Evolutionary conservation across 2,329 filamentous ascomycete species (phyloP).

Genomic region (Aspergillus amoenus): DNA sequence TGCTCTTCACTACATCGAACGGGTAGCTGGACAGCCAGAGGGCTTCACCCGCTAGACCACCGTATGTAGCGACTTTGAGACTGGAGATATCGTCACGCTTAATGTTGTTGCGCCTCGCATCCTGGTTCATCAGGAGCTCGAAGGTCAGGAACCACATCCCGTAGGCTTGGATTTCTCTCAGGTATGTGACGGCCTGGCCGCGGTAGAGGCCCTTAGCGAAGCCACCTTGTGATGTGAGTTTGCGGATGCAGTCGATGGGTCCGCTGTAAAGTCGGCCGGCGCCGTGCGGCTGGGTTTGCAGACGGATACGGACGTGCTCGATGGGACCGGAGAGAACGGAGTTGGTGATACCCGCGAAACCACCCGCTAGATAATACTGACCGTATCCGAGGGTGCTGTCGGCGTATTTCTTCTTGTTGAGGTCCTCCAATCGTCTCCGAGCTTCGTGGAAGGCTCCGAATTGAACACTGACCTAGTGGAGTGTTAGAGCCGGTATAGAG

Average conservation of each 20-base stretch:
- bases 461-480: constrained; percentile 72
- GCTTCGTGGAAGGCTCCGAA: constrained; percentile 96
- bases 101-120: constrained; percentile 74
- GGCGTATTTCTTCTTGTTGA: constrained; percentile 56
- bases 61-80: constrained; percentile 87
- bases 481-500: not conserved
- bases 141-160: constrained; percentile 94
- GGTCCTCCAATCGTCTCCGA: constrained; percentile 77
- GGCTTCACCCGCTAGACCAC: constrained; percentile 88
- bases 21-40: constrained; percentile 94
- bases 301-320: constrained; percentile 92
- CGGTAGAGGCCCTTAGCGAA: constrained; percentile 77
- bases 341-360: constrained; percentile 91
- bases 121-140: constrained; percentile 92
- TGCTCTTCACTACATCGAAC: constrained; percentile 97
- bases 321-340: constrained; percentile 85
- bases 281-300: constrained; percentile 95
- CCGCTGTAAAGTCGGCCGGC: constrained; percentile 74
- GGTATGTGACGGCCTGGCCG: constrained; percentile 78
- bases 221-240: constrained; percentile 70
- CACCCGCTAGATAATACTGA: constrained; percentile 88
- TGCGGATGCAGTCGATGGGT: constrained; percentile 85
- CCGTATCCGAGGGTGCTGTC: constrained; percentile 64
- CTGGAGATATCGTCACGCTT: constrained; percentile 74
- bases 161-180: constrained; percentile 91